These are phyloP conservation scores for Polytrichum formosum DNA, from an alignment of 225 moss, liverwort and hornwort genomes.

Conservation along the genomic window DNA sequence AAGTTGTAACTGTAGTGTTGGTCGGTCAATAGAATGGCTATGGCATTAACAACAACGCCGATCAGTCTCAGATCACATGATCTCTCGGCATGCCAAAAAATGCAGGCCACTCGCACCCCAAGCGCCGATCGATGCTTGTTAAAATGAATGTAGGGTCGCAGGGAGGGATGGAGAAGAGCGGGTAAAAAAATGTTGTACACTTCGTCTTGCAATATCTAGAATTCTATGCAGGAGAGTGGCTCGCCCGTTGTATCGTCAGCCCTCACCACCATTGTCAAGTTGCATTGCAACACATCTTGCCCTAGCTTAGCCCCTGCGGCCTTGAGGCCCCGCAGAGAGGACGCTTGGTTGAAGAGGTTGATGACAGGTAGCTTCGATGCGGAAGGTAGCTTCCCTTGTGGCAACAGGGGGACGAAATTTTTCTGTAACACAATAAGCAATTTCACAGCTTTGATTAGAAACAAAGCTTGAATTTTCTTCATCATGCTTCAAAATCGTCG, in stretches of 20 bases:
- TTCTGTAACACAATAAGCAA: constrained; percentile 12
- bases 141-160: no score
- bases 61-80: no score
- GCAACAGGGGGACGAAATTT: constrained; percentile 61
- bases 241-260: constrained; percentile 73
- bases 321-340: constrained; percentile 80
- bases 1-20: no score
- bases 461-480: background rate
- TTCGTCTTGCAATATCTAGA: constrained; percentile 19
- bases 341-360: constrained; percentile 87
- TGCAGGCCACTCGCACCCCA: no score
- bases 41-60: no score
- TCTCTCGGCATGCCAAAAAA: no score
- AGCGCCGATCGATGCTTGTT: no score
- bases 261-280: constrained; percentile 48
- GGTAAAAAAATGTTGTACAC: no score
- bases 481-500: background rate
- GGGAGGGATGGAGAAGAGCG: no score
- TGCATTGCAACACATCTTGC: constrained; percentile 82
- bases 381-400: constrained; percentile 62
- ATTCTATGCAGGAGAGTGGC: constrained; percentile 50
- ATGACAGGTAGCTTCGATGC: constrained; percentile 75
- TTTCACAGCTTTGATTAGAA: background rate
- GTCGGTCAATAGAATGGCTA: no score
- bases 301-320: constrained; percentile 78